Percentiles rank a stretch among this genome's conserved stretches.
These are phyloP conservation scores for Lactarius vividus DNA, from an alignment of 768 basidiomycete genomes.

Conservation along the genomic window DNA sequence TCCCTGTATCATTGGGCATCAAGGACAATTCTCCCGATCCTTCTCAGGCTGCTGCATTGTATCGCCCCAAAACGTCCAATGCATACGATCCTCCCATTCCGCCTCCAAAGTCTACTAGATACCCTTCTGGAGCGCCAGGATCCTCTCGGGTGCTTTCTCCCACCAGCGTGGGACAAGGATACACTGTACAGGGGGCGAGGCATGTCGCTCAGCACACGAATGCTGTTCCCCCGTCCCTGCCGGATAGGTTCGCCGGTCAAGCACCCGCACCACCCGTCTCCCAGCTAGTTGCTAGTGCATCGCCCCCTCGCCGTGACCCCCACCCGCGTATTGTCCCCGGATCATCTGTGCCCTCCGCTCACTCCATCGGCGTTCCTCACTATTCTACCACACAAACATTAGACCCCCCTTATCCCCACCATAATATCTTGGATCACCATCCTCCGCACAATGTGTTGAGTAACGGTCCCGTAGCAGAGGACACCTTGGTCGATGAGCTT, in stretches of 20 bases:
- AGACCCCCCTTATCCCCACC: neutral
- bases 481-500: neutral
- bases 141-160: slow-evolving; percentile 16
- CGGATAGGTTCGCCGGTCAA: slow-evolving; percentile 4
- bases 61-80: slow-evolving; percentile 32
- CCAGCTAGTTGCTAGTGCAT: slow-evolving; percentile 2
- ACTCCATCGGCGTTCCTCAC: neutral
- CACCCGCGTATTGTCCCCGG: slow-evolving; percentile 10
- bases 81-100: slow-evolving; percentile 38
- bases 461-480: neutral
- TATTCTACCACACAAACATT: slow-evolving; percentile 6
- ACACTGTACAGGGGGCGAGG: slow-evolving; percentile 12
- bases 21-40: slow-evolving; percentile 5
- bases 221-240: slow-evolving; percentile 2
- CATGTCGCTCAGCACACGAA: slow-evolving; percentile 5
- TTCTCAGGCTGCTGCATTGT: slow-evolving; percentile 21
- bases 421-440: slow-evolving; percentile 1
- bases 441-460: neutral
- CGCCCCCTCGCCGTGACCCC: slow-evolving; percentile 13
- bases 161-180: slow-evolving; percentile 3
- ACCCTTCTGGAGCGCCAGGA: slow-evolving; percentile 7
- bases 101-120: slow-evolving; percentile 24
- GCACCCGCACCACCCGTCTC: neutral
- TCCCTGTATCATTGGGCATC: slow-evolving; percentile 1
- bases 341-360: neutral